These are phyloP conservation scores for Nicotiana noctiflora DNA, from an alignment of 257 asterid genomes.

Conservation along the genomic window DNA sequence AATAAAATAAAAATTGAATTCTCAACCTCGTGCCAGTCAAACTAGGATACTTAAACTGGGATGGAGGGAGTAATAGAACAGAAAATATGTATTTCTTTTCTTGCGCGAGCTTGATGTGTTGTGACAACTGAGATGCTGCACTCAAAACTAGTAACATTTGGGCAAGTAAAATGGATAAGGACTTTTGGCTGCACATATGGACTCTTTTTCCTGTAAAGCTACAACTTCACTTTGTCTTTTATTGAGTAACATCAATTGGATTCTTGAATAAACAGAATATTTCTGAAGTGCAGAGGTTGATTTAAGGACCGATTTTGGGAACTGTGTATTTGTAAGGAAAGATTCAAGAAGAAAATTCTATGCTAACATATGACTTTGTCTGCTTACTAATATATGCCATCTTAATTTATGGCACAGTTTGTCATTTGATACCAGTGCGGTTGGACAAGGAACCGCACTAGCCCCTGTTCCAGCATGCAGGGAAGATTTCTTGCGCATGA, in stretches of 20 bases:
- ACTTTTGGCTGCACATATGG: background rate
- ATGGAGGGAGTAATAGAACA: background rate
- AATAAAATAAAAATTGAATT: background rate
- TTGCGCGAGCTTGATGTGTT: background rate
- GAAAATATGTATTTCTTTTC: background rate
- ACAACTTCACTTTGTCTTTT: background rate
- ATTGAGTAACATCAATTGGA: background rate
- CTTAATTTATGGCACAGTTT: slow-evolving; percentile 32
- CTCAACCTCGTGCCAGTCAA: background rate
- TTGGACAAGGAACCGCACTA: slow-evolving; percentile 31
- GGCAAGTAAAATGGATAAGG: background rate
- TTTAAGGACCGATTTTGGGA: background rate
- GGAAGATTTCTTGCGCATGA: slow-evolving; percentile 87
- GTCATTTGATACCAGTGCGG: slow-evolving; percentile 35
- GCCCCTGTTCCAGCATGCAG: slow-evolving; percentile 82
- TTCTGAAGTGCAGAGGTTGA: background rate
- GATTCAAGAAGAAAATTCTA: background rate
- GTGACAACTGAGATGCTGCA: slow-evolving; percentile 4
- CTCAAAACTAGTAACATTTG: background rate
- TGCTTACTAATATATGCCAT: slow-evolving; percentile 10
- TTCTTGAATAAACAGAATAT: background rate
- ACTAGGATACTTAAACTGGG: background rate
- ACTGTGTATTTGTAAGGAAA: background rate
- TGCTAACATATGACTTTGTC: background rate
- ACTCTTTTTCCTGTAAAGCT: background rate